These are phyloP conservation scores for Emydomyces testavorans DNA, from an alignment of 2,329 filamentous ascomycete species.

Conservation along the genomic window DNA sequence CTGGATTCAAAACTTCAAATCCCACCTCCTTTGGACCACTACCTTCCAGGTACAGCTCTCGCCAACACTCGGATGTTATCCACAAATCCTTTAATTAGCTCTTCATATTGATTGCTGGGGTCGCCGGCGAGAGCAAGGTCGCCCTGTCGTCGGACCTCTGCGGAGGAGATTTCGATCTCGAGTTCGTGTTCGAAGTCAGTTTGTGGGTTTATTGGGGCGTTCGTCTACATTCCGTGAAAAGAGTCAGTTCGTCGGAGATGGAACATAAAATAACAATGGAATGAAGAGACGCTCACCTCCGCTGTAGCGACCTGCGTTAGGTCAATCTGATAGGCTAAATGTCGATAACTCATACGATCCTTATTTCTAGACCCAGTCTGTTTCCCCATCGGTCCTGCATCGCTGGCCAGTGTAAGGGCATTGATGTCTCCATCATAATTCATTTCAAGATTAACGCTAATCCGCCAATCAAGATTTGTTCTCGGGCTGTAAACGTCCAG, in stretches of 20 bases:
- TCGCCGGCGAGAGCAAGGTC: constrained; percentile 31
- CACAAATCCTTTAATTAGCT: constrained; percentile 39
- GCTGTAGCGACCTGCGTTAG: constrained; percentile 70
- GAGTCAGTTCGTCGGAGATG: background rate
- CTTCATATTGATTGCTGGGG: constrained; percentile 35
- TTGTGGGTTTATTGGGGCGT: constrained; percentile 2
- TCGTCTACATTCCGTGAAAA: background rate
- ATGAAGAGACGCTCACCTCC: constrained; percentile 28
- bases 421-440: constrained; percentile 60
- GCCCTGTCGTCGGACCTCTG: constrained; percentile 36
- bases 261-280: background rate
- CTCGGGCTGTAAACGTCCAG: constrained; percentile 74
- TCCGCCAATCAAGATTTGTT: constrained; percentile 73
- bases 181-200: constrained; percentile 32
- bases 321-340: constrained; percentile 80
- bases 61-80: constrained; percentile 40
- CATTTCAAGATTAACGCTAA: constrained; percentile 93
- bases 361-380: constrained; percentile 57
- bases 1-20: background rate
- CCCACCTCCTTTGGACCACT: background rate
- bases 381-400: constrained; percentile 29
- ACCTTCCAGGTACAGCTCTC: constrained; percentile 27
- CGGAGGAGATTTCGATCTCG: constrained; percentile 39
- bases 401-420: constrained; percentile 36
- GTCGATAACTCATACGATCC: constrained; percentile 81